phyloP scores from a whole-genome alignment of 2,329 filamentous ascomycete species.

The Claviceps purpurea region DNA sequence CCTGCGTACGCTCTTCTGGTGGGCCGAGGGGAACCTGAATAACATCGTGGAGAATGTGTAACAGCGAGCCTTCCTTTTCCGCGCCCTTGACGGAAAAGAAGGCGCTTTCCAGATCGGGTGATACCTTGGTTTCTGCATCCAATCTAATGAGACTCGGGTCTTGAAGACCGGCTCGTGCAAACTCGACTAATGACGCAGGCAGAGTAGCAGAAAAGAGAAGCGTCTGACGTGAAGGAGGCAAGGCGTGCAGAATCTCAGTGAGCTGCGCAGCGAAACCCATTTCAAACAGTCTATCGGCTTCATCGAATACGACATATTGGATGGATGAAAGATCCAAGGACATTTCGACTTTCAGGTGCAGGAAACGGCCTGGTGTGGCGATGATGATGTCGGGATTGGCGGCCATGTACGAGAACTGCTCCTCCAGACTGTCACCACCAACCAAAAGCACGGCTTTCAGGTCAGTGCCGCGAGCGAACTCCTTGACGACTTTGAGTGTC shows the following conservation, averaged over 20 bases:
- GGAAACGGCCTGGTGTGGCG: slow-evolving; percentile 87
- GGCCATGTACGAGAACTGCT: slow-evolving; percentile 87
- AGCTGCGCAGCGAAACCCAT: slow-evolving; percentile 96
- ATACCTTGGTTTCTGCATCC: slow-evolving; percentile 91
- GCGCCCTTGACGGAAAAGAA: slow-evolving; percentile 88
- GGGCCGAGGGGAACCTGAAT: slow-evolving; percentile 73
- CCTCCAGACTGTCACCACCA: slow-evolving; percentile 88
- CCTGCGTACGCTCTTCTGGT: slow-evolving; percentile 38
- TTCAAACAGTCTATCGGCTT: slow-evolving; percentile 92
- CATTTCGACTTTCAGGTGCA: slow-evolving; percentile 98
- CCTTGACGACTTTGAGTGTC: slow-evolving; percentile 92
- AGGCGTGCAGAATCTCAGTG: slow-evolving; percentile 79
- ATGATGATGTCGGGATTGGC: slow-evolving; percentile 95
- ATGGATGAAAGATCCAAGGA: slow-evolving; percentile 78
- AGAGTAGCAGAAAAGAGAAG: slow-evolving; percentile 91
- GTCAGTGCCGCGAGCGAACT: slow-evolving; percentile 81
- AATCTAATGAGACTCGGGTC: slow-evolving; percentile 83
- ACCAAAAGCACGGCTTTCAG: slow-evolving; percentile 82
- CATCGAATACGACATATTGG: slow-evolving; percentile 91
- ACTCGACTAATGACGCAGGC: slow-evolving; percentile 88
- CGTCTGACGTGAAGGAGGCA: slow-evolving; percentile 77
- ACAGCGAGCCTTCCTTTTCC: slow-evolving; percentile 84
- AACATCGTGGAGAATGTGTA: slow-evolving; percentile 80
- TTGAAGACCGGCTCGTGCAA: slow-evolving; percentile 82
- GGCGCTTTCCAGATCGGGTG: slow-evolving; percentile 85